These are phyloP conservation scores for Backusella psychrophila DNA, from an alignment of 192 early-diverging fungal species.

Conservation along the genomic window DNA sequence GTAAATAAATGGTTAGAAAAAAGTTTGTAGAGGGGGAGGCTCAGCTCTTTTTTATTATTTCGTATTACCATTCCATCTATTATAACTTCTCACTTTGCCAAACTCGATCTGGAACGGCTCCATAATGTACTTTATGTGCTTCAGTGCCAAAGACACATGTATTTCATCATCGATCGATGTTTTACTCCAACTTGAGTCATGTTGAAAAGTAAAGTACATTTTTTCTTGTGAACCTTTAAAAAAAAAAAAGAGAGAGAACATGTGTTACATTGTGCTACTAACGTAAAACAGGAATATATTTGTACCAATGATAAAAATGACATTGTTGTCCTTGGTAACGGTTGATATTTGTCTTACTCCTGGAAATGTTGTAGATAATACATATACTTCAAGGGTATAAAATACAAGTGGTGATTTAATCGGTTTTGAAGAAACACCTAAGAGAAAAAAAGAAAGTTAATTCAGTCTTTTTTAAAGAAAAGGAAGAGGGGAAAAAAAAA, in stretches of 20 bases:
- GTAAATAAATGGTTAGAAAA: neutral
- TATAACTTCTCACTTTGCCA: conserved; percentile 2
- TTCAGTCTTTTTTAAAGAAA: neutral
- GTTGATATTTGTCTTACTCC: conserved; percentile 11
- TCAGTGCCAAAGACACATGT: neutral
- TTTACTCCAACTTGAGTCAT: conserved; percentile 5
- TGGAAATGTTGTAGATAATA: conserved; percentile 17
- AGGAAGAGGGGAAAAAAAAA: neutral
- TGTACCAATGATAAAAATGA: conserved; percentile 20
- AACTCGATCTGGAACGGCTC: conserved; percentile 23
- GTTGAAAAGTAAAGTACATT: conserved; percentile 15
- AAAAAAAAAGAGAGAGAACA: neutral
- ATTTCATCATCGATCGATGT: conserved; percentile 9
- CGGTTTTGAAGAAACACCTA: neutral
- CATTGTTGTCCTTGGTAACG: conserved; percentile 11
- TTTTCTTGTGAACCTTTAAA: conserved; percentile 1
- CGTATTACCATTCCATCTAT: conserved; percentile 10
- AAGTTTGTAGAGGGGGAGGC: neutral
- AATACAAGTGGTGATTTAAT: conserved; percentile 8
- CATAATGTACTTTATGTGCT: conserved; percentile 10
- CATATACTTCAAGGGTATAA: conserved; percentile 7
- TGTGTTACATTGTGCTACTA: neutral
- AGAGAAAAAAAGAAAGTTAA: neutral
- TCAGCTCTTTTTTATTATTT: neutral
- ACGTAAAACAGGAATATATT: neutral